Evolutionary conservation across 2,329 filamentous ascomycete genomes (phyloP).

Genomic region (Trichoderma aggressivum): DNA sequence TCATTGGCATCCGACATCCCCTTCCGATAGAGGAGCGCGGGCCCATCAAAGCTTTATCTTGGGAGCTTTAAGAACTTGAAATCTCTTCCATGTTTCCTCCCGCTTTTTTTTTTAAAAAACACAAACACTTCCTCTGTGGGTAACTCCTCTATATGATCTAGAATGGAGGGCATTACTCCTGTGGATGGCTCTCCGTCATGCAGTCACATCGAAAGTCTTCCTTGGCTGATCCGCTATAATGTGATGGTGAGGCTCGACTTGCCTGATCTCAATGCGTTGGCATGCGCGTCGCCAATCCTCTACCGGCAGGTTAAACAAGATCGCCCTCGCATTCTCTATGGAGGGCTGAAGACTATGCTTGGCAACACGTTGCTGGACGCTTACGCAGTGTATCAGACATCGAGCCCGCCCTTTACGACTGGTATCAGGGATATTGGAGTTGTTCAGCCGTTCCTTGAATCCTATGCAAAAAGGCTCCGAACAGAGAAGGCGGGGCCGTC

Average conservation of each 20-base stretch:
- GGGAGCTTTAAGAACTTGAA: not conserved
- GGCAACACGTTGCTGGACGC: not conserved
- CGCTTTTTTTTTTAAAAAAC: not conserved
- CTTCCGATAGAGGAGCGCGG: not conserved
- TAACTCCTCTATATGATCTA: not conserved
- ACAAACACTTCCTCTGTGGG: not conserved
- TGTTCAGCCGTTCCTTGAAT: not conserved
- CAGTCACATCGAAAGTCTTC: not conserved
- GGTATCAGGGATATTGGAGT: not conserved
- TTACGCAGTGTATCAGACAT: not conserved
- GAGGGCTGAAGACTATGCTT: not conserved
- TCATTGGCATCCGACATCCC: not conserved
- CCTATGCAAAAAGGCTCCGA: not conserved
- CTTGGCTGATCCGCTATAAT: constrained; percentile 1
- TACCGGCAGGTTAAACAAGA: not conserved
- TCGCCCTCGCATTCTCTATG: not conserved
- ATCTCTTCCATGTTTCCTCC: not conserved
- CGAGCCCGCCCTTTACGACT: not conserved
- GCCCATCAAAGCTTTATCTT: not conserved
- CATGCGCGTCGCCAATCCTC: not conserved
- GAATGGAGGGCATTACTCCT: not conserved
- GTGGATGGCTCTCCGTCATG: not conserved
- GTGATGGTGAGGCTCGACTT: constrained; percentile 16
- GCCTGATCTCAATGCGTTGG: constrained; percentile 10
- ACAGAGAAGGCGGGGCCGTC: not conserved